Percentiles rank a stretch among this genome's conserved stretches.
Conservation (phyloP, 345 rosid genomes). For the Arabidopsis thaliana region TAIR10.1 NC_003071.7:8786001-8786500, state of each 20-base stretch:
- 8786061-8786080: slow-evolving; percentile 72
- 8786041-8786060: slow-evolving; percentile 29
- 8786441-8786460: slow-evolving; percentile 5
- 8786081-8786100: slow-evolving; percentile 67
- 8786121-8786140: slow-evolving; percentile 47
- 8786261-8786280: neutral
- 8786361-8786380: slow-evolving; percentile 99
- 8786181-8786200: neutral
- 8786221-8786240: slow-evolving; percentile 23
- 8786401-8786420: neutral
- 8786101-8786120: slow-evolving; percentile 52
- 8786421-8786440: neutral
- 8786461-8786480: neutral
- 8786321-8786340: slow-evolving; percentile 69
- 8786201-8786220: neutral
- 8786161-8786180: slow-evolving; percentile 61
- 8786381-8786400: slow-evolving; percentile 99
- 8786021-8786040: slow-evolving; percentile 32
- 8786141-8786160: slow-evolving; percentile 59
- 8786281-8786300: slow-evolving; percentile 35
- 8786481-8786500: neutral
- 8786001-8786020: slow-evolving; percentile 5
- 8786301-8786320: slow-evolving; percentile 65
- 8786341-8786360: slow-evolving; percentile 73
- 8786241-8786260: neutral